phyloP scores from a whole-genome alignment of 768 basidiomycete species.

The Fomitopsis pulvina region DNA sequence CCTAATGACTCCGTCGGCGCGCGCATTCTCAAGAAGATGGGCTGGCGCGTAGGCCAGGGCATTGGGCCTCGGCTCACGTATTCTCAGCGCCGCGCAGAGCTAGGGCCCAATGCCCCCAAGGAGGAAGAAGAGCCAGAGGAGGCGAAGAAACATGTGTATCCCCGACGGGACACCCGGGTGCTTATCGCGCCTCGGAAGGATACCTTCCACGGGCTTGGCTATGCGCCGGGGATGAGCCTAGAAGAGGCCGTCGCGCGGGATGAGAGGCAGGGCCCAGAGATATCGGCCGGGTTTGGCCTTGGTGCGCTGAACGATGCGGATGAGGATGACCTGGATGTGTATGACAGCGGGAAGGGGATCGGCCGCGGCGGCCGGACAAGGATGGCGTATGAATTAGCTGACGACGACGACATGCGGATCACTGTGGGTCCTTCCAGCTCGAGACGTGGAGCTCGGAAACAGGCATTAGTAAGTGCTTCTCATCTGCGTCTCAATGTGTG shows the following conservation, averaged over 20 bases:
- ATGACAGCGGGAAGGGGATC: slow-evolving; percentile 39
- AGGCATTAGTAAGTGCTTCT: slow-evolving; percentile 5
- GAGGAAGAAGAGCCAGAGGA: slow-evolving; percentile 72
- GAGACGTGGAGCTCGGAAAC: slow-evolving; percentile 1
- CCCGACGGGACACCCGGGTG: slow-evolving; percentile 72
- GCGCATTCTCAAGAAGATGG: slow-evolving; percentile 88
- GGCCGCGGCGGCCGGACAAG: slow-evolving; percentile 33
- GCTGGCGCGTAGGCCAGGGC: slow-evolving; percentile 90
- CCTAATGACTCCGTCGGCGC: slow-evolving; percentile 79
- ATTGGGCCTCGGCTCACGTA: slow-evolving; percentile 85
- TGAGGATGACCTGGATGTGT: slow-evolving; percentile 85
- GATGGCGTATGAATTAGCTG: slow-evolving; percentile 59
- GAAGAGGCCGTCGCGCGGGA: slow-evolving; percentile 47
- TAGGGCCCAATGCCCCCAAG: slow-evolving; percentile 44
- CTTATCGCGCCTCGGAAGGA: slow-evolving; percentile 62
- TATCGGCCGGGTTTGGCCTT: slow-evolving; percentile 80
- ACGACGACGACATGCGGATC: slow-evolving; percentile 59
- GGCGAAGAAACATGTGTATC: slow-evolving; percentile 80
- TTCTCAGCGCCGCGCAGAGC: slow-evolving; percentile 63
- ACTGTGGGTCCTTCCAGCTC: slow-evolving; percentile 29
- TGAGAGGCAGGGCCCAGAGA: slow-evolving; percentile 36
- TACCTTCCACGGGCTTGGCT: slow-evolving; percentile 78
- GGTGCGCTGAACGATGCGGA: slow-evolving; percentile 92
- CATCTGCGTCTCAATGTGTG: no score
- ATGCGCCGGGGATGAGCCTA: slow-evolving; percentile 56